Evolutionary conservation across 768 basidiomycete genomes (phyloP).

Genomic region (Omphalotus guepiniiformis): DNA sequence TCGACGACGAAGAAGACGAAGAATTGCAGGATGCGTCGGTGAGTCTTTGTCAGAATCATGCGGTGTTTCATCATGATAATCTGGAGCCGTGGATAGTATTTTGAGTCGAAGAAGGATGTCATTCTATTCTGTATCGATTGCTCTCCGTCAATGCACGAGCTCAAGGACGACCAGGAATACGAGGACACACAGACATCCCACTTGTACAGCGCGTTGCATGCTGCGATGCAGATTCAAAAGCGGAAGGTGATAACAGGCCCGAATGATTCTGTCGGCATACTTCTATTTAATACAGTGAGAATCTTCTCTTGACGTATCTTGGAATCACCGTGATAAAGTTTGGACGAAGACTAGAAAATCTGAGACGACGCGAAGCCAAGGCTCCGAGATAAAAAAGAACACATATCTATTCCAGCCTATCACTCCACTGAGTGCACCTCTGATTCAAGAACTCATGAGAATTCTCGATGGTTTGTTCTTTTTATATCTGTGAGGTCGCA

Average conservation of each 20-base stretch:
- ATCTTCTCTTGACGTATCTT: neutral
- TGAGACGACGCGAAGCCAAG: constrained; percentile 33
- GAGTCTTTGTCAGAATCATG: constrained; percentile 13
- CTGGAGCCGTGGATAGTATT: constrained; percentile 39
- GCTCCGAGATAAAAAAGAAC: constrained; percentile 63
- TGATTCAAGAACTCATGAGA: constrained; percentile 73
- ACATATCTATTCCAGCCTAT: constrained; percentile 76
- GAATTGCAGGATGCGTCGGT: constrained; percentile 73
- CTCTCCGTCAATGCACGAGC: constrained; percentile 81
- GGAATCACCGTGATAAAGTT: constrained; percentile 1
- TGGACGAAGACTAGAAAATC: constrained; percentile 36
- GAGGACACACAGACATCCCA: constrained; percentile 72
- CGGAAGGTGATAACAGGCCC: constrained; percentile 87
- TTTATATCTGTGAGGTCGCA: neutral
- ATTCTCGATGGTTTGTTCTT: constrained; percentile 64
- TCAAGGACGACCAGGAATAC: constrained; percentile 59
- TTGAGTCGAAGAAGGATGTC: constrained; percentile 77
- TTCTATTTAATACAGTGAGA: constrained; percentile 90
- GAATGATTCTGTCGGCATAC: constrained; percentile 83
- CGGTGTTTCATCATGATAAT: neutral
- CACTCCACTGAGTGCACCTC: constrained; percentile 71
- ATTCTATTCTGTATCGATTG: constrained; percentile 96
- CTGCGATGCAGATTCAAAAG: constrained; percentile 84
- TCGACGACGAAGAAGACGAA: constrained; percentile 80
- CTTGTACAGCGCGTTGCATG: constrained; percentile 73